phyloP scores from a whole-genome alignment of 495 filamentous ascomycete species.

The Aspergillus nidulans region DNA sequence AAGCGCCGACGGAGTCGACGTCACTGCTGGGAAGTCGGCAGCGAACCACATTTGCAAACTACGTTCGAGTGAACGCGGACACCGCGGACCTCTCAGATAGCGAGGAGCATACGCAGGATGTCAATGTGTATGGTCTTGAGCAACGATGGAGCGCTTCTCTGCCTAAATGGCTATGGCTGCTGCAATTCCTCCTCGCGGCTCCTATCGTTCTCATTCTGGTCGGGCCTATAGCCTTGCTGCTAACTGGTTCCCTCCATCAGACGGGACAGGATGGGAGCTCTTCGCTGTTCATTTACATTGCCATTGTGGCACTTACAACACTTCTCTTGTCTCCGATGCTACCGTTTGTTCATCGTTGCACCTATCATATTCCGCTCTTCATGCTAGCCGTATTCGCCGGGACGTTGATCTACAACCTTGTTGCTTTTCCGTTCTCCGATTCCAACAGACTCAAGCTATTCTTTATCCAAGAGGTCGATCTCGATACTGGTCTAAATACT shows the following conservation, averaged over 20 bases:
- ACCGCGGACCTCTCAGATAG: slow-evolving; percentile 26
- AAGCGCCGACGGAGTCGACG: slow-evolving; percentile 69
- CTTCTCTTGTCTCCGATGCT: slow-evolving; percentile 72
- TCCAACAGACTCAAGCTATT: slow-evolving; percentile 77
- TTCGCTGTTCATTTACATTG: slow-evolving; percentile 63
- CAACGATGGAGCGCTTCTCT: slow-evolving; percentile 79
- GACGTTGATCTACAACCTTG: slow-evolving; percentile 82
- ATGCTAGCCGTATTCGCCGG: slow-evolving; percentile 67
- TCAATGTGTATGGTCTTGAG: slow-evolving; percentile 66
- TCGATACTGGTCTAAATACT: slow-evolving; percentile 64
- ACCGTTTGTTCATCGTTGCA: slow-evolving; percentile 84
- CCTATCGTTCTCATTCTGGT: slow-evolving; percentile 72
- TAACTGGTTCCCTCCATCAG: slow-evolving; percentile 67
- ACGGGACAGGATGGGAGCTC: slow-evolving; percentile 75
- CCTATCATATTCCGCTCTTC: slow-evolving; percentile 74
- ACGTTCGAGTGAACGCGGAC: slow-evolving; percentile 46
- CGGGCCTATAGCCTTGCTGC: slow-evolving; percentile 69
- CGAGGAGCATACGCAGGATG: slow-evolving; percentile 33
- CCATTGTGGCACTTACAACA: slow-evolving; percentile 60
- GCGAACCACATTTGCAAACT: slow-evolving; percentile 70
- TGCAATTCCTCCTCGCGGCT: slow-evolving; percentile 76
- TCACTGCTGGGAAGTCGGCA: slow-evolving; percentile 63
- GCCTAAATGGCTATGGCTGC: slow-evolving; percentile 78
- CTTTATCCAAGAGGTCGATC: slow-evolving; percentile 77
- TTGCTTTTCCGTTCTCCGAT: slow-evolving; percentile 82